A percentile compares a stretch with the other conserved stretches of the same genome.
These are phyloP conservation scores for Phyllosticta paracitricarpa DNA, from an alignment of 2,329 filamentous ascomycete species.

Conservation along the genomic window DNA sequence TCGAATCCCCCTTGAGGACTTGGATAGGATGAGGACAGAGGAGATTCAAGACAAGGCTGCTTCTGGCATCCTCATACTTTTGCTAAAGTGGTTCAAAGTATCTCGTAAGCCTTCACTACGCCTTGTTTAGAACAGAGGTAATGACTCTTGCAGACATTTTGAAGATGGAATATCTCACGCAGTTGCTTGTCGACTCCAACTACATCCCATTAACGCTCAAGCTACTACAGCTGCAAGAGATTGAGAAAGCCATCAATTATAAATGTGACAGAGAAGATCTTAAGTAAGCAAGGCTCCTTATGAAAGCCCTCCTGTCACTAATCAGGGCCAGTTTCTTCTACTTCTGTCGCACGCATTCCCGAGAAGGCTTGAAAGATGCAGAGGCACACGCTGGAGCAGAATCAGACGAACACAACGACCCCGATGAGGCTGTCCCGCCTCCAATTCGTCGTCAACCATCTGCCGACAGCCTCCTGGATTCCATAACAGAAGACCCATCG, in stretches of 20 bases:
- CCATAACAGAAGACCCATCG: slow-evolving; percentile 11
- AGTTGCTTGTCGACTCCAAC: slow-evolving; percentile 87
- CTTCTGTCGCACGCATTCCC: slow-evolving; percentile 68
- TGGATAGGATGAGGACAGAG: slow-evolving; percentile 69
- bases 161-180: slow-evolving; percentile 92
- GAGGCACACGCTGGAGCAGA: slow-evolving; percentile 25
- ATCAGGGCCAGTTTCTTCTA: slow-evolving; percentile 64
- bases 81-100: slow-evolving; percentile 93
- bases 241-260: slow-evolving; percentile 81
- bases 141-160: slow-evolving; percentile 57
- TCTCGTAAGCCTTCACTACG: slow-evolving; percentile 57
- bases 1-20: slow-evolving; percentile 49
- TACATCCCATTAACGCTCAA: slow-evolving; percentile 89
- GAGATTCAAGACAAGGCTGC: slow-evolving; percentile 89
- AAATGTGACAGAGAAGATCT: slow-evolving; percentile 73
- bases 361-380: slow-evolving; percentile 37
- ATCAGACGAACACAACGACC: slow-evolving; percentile 16
- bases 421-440: slow-evolving; percentile 67
- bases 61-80: slow-evolving; percentile 75
- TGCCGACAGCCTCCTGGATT: slow-evolving; percentile 22
- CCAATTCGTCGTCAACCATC: slow-evolving; percentile 56
- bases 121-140: not conserved
- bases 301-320: slow-evolving; percentile 5
- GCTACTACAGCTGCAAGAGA: slow-evolving; percentile 86
- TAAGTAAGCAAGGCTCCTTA: slow-evolving; percentile 46